Evolutionary conservation across 2,329 filamentous ascomycete genomes (phyloP).

Genomic region (Mycocentrospora acerina): DNA sequence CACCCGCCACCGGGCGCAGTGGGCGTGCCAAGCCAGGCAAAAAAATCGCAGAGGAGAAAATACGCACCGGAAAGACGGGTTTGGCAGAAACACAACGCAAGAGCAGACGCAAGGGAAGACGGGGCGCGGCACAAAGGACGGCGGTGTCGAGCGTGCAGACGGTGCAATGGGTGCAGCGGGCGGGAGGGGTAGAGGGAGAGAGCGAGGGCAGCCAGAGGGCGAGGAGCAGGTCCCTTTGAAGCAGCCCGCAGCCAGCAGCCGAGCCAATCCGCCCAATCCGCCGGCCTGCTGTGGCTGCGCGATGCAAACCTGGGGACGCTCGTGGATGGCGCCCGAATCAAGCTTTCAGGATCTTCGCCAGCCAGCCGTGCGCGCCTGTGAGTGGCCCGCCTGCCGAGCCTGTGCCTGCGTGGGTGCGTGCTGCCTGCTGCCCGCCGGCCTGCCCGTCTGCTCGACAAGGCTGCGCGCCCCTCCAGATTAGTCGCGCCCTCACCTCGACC

Average conservation of each 20-base stretch:
- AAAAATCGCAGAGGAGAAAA: constrained; percentile 25
- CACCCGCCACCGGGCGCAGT: constrained; percentile 6
- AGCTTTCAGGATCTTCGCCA: constrained; percentile 38
- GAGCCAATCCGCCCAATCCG: constrained; percentile 27
- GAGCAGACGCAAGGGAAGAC: constrained; percentile 5
- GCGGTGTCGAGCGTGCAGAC: constrained; percentile 9
- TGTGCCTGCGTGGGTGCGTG: constrained; percentile 7
- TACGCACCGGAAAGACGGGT: constrained; percentile 25
- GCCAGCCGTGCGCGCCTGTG: constrained; percentile 12
- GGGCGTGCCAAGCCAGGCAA: constrained; percentile 24
- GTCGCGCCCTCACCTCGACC: constrained; percentile 15
- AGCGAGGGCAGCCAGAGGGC: constrained; percentile 14
- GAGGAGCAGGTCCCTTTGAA: constrained; percentile 25
- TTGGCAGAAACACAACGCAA: constrained; percentile 39
- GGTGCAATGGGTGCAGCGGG: constrained; percentile 20
- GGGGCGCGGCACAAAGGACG: constrained; percentile 10
- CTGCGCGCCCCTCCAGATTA: constrained; percentile 28
- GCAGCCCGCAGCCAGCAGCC: constrained; percentile 20
- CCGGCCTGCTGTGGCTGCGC: constrained; percentile 25
- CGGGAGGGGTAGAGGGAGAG: constrained; percentile 28
- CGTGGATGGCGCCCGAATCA: constrained; percentile 31
- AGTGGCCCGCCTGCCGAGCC: constrained; percentile 32
- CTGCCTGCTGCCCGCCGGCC: too few species aligned
- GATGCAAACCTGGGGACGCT: constrained; percentile 18
- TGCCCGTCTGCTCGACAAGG: constrained; percentile 26